Percentiles rank a stretch among this genome's conserved stretches.
These are phyloP conservation scores for Dryadomyces sulphureus DNA, from an alignment of 2,329 filamentous ascomycete genomes.

Conservation along the genomic window DNA sequence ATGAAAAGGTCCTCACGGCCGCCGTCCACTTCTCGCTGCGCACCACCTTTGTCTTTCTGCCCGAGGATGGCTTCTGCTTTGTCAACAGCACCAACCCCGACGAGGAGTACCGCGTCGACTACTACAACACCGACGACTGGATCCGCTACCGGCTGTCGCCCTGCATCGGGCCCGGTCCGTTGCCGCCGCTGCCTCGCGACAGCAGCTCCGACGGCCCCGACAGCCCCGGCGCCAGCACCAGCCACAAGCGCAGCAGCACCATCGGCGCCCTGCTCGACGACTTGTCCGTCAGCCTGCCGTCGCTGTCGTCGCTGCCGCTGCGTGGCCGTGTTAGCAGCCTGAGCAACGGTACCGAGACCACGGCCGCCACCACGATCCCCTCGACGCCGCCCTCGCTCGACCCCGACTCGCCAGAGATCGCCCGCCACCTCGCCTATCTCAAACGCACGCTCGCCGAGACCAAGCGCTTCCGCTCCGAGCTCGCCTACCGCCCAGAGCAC, in stretches of 20 bases:
- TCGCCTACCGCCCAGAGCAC: slow-evolving; percentile 45
- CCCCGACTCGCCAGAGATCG: slow-evolving; percentile 28
- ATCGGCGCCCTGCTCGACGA: slow-evolving; percentile 30
- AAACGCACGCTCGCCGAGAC: slow-evolving; percentile 56
- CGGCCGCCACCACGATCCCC: slow-evolving; percentile 5
- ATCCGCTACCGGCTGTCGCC: slow-evolving; percentile 64
- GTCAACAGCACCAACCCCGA: slow-evolving; percentile 61
- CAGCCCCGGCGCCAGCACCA: not conserved
- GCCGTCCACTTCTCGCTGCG: slow-evolving; percentile 88
- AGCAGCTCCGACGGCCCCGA: not conserved
- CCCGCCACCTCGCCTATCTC: slow-evolving; percentile 48
- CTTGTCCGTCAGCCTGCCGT: slow-evolving; percentile 26
- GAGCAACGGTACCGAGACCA: slow-evolving; percentile 9
- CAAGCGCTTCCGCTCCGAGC: slow-evolving; percentile 61
- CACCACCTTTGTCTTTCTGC: slow-evolving; percentile 72
- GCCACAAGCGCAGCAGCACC: slow-evolving; percentile 18
- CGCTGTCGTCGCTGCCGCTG: slow-evolving; percentile 23
- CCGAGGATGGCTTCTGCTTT: slow-evolving; percentile 78
- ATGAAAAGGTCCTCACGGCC: slow-evolving; percentile 77
- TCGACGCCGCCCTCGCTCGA: slow-evolving; percentile 4
- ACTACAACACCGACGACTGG: slow-evolving; percentile 71
- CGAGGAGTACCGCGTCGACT: slow-evolving; percentile 69
- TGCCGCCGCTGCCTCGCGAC: slow-evolving; percentile 35
- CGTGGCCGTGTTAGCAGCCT: slow-evolving; percentile 16
- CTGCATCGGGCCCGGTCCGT: slow-evolving; percentile 48